Base-by-base conservation (phyloP, 164 flowering plant species). In the Stephania japonica region DNA sequence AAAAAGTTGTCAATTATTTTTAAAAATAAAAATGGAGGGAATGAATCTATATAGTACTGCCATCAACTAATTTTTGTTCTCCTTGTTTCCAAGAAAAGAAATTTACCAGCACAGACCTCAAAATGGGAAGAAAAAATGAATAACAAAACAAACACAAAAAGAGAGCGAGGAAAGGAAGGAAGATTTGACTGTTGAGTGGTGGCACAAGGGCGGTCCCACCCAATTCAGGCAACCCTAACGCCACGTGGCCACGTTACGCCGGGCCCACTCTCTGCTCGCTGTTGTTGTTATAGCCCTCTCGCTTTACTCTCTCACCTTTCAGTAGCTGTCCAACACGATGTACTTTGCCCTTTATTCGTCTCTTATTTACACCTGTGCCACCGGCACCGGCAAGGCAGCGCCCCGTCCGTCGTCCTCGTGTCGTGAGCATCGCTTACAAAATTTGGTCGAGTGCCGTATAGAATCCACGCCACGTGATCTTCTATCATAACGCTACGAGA, bases 241-340 rank as follows among this genome's bases (percentile, higher is more conserved):
- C 61, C 56, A 77, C 70, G 67, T 70, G 67, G 70, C 82, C 87
- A 82, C 80, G 84, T 84, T 85, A 81, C 75, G 70, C 42, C 69
- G 81, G 76, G 77, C 75, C 82, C 80, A 78, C 80, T 80, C 74
- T 74, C 83, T 81, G 84, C 79, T 79, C 67, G 24, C 78, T 79
- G 78, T 74, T 74, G 56, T 49, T 63, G 73, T 41, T 26, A 7
- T 72, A 61, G 64, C 70, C 65, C 74, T 47, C 77, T 47, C 70
- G 42, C 78, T 75, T 69, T 75, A 38, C 73, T 44, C 69, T 42
- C 65, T 43, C 25, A 16, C 56, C 75, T 62, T 59, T 67, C 42
- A 41, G 68, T 70, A 73, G n/a, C 67, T 25, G 21, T 67, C 78
- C 70, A 1, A 56, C 18, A 56, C 21, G 21, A 56, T n/a, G n/a